phyloP scores from a whole-genome alignment of 2,329 filamentous ascomycete genomes.

The Pleoardoris graminearum region DNA sequence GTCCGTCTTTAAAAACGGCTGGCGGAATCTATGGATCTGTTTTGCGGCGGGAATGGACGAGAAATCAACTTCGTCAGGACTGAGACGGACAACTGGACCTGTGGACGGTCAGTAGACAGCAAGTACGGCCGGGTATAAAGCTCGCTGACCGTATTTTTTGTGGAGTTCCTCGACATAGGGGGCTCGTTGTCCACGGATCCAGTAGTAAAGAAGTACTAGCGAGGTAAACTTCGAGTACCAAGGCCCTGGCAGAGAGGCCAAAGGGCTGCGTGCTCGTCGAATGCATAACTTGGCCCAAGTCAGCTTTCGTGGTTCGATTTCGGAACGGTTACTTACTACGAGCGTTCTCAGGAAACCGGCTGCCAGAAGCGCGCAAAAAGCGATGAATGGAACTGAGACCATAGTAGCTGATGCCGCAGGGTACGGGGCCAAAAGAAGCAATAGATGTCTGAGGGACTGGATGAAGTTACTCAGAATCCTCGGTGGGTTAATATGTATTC shows the following conservation, averaged over 20 bases:
- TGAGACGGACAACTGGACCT: constrained; percentile 11
- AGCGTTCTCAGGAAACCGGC: background rate
- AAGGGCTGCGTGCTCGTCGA: constrained; percentile 6
- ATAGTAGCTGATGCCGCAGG: background rate
- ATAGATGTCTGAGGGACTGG: background rate
- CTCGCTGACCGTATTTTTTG: constrained; percentile 14
- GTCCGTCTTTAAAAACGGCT: constrained; percentile 8
- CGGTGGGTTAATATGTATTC: too few relatives aligned
- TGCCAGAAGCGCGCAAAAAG: background rate
- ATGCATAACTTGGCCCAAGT: background rate
- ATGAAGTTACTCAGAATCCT: too few relatives aligned
- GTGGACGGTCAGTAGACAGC: background rate
- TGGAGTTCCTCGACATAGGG: constrained; percentile 16
- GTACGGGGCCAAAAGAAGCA: background rate
- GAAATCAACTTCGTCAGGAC: constrained; percentile 16
- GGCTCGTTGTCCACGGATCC: constrained; percentile 8
- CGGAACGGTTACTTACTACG: background rate
- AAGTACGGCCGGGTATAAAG: background rate
- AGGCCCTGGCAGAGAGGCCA: constrained; percentile 13
- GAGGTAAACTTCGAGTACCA: constrained; percentile 17
- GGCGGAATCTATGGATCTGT: constrained; percentile 12
- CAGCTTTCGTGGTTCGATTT: background rate
- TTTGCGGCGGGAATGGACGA: constrained; percentile 9
- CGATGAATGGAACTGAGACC: background rate
- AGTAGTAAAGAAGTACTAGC: constrained; percentile 5